Base-by-base conservation (phyloP, 768 basidiomycete genomes). In the Tremella mesenterica region DNA sequence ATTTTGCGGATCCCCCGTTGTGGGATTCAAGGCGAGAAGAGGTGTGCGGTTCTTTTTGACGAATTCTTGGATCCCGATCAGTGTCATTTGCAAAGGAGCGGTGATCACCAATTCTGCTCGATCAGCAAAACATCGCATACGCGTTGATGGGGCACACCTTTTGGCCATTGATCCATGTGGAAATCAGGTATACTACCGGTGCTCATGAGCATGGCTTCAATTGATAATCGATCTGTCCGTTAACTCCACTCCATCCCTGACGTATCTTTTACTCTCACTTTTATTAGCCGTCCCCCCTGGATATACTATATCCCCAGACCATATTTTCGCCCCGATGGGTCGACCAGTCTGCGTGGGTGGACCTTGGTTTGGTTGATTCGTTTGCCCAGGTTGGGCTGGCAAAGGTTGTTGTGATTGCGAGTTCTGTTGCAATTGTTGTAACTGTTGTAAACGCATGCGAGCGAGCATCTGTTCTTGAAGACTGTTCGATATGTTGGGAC, bases 401-500 rank as follows among this genome's bases (percentile, higher is more conserved):
- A 21, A 3, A 26, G 21, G 4, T 36, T 50, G 49, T 10, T 47
- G 45, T 29, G 23, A 28, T 47, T 44, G 45, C 45, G 23, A 28
- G 7, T 50, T 31, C 31, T 36, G 53, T 23, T 9, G 43, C 18
- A 29, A 39, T 47, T 41, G 52, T 41, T 48, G 56, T 13, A 23
- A 30, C n/a, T 53, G 56, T 27, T 39, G 18, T n/a, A 41, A 52
- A 25, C 31, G 43, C 5, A 14, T 26, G 29, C 50, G 49, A 20
- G 45, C 46, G 23, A 61, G 23, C 31, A 51, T 52, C 23, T 61
- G 60, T 48, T 51, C 53, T 30, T 45, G 44, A 23, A 51, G 50
- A 53, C 56, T 55, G 29, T 23, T 25, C 8, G 8, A 8, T 10
- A 20, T 43, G 18, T 43, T n/a, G n/a, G 8, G 18, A 8, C 8